Evolutionary conservation across 257 asterid species (phyloP).

Genomic region (Nicotiana benthamiana): DNA sequence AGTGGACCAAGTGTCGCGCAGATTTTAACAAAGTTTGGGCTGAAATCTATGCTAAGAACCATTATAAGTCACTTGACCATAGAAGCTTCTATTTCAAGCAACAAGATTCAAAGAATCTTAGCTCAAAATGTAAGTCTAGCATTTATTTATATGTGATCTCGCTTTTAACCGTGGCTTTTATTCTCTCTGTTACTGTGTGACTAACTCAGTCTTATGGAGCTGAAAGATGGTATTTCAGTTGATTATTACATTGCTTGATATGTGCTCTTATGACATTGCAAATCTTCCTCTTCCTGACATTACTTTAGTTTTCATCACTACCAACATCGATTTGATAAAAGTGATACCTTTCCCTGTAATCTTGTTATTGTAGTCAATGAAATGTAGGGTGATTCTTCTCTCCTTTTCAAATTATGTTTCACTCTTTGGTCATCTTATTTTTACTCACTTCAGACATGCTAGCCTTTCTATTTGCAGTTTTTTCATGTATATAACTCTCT

Average conservation of each 20-base stretch:
- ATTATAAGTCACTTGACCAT: slow-evolving; percentile 93
- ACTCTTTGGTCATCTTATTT: not conserved
- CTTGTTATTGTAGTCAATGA: not conserved
- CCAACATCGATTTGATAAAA: not conserved
- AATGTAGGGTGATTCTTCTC: not conserved
- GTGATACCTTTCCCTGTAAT: not conserved
- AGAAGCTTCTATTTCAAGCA: slow-evolving; percentile 98
- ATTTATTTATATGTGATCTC: not conserved
- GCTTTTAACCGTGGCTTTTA: not conserved
- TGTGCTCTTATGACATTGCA: not conserved
- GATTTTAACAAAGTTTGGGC: slow-evolving; percentile 98
- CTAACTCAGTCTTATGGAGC: slow-evolving; percentile 3
- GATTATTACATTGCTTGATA: not conserved
- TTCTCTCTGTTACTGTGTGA: not conserved
- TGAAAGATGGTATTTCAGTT: not conserved
- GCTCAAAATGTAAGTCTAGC: slow-evolving; percentile 76
- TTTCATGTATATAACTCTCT: not conserved
- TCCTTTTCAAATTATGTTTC: not conserved
- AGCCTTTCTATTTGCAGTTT: not conserved
- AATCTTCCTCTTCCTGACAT: not conserved
- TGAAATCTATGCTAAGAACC: slow-evolving; percentile 88
- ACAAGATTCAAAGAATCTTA: slow-evolving; percentile 90
- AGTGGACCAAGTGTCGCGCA: slow-evolving; percentile 84
- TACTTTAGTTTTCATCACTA: not conserved
- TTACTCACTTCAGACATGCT: not conserved